Base-by-base conservation (phyloP, 192 early-diverging fungal genomes). In the Podila minutissima region DNA sequence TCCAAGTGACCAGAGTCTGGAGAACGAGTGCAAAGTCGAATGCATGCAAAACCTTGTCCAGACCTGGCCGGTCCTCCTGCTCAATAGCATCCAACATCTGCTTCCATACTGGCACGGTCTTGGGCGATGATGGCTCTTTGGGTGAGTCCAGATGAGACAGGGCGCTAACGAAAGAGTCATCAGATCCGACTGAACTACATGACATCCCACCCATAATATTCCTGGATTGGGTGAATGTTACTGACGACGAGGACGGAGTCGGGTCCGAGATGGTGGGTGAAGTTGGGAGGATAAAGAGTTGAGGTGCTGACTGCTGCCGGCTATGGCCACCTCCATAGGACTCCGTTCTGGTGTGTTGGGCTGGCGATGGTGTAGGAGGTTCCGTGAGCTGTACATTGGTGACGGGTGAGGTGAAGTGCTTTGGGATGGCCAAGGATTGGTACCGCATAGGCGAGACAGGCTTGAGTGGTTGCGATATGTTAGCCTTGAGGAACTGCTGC, bases 11-110 rank as follows among this genome's bases (percentile, higher is more conserved):
- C 29, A 83, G 50, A 4, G 75, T 78, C 37, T 83, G 72, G 15
- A 74, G 58, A 20, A 76, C 82, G 17, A 78, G 73, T 12, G 82
- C 82, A 64, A 81, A 81, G 41, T 81, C 77, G 50, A 81, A 81
- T 17, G 77, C 77, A 50, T 73, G 65, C 26, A 81, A 28, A 8
- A 81, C 50, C 24, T 71, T 50, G 38, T 73, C 67, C 61, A 81
- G 67, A 33, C 73, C 77, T 28, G 15, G 5, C 12, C 77, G 59
- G n/a, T 81, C 77, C 49, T 81, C 77, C n/a, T 65, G 66, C 2
- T 81, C 77, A 19, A 81, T 81, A 1, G 77, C 67, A 10, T 69
- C 62, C 65, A 81, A 41, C 62, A 81, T 81, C 28, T 81, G 77
- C 41, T 73, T 81, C 77, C 77, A 81, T 29, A 81, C 19, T 13